Percentiles rank a stretch among this genome's conserved stretches.
These are phyloP conservation scores for Microsporum ferrugineum DNA, from an alignment of 2,329 filamentous ascomycete species.

Conservation along the genomic window DNA sequence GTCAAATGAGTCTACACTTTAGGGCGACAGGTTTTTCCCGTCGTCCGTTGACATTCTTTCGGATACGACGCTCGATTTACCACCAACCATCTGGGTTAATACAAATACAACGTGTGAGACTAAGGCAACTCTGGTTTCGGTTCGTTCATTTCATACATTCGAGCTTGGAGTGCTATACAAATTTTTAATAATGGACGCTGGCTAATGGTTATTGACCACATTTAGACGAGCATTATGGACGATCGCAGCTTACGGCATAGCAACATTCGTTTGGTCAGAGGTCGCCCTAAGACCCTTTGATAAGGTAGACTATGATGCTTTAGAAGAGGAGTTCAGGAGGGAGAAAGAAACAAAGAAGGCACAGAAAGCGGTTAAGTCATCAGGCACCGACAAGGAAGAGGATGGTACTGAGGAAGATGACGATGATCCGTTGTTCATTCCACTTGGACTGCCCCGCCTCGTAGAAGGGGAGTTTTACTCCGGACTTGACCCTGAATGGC, in stretches of 20 bases:
- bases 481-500: conserved; percentile 10
- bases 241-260: not conserved
- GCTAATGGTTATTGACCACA: not conserved
- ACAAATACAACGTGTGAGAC: not conserved
- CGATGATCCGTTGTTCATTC: conserved; percentile 10
- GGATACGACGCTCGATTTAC: not conserved
- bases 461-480: conserved; percentile 6
- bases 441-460: conserved; percentile 9
- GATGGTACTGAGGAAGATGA: not conserved
- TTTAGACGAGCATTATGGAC: conserved; percentile 5
- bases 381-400: not conserved
- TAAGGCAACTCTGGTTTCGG: conserved; percentile 2
- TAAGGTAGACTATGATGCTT: not conserved
- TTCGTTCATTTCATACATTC: not conserved
- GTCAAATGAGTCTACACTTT: not conserved
- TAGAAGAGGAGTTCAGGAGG: not conserved
- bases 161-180: not conserved
- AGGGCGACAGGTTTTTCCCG: not conserved
- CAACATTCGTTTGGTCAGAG: not conserved
- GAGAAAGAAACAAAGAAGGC: not conserved
- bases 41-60: not conserved
- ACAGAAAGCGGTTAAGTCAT: not conserved
- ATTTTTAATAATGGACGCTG: not conserved
- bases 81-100: not conserved
- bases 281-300: conserved; percentile 4